Conservation (phyloP, 345 rosid species). For the Cardamine chenopodiifolia region DNA sequence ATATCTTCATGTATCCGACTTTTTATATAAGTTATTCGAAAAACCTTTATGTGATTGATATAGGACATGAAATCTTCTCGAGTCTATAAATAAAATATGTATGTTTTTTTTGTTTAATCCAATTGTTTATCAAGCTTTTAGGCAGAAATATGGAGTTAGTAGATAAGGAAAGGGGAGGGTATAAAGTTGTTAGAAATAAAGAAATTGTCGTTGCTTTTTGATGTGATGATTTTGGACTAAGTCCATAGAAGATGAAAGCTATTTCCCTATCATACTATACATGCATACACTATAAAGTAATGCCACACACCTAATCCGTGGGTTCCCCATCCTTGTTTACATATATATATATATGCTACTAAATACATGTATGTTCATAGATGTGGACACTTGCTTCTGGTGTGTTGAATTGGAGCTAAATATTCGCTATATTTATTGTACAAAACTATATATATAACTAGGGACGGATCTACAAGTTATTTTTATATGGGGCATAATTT, state of each 20-base stretch:
- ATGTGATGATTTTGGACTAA: conserved; percentile 45
- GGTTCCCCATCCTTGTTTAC: conserved; percentile 36
- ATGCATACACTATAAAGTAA: conserved; percentile 25
- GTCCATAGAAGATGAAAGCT: conserved; percentile 35
- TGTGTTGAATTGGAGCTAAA: conserved; percentile 2
- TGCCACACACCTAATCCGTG: conserved; percentile 43
- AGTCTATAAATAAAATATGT: neutral
- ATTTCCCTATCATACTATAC: conserved; percentile 34
- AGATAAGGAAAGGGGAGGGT: conserved; percentile 37
- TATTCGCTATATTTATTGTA: neutral
- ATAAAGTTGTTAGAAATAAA: conserved; percentile 35
- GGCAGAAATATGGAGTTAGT: conserved; percentile 28
- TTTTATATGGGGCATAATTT: no score
- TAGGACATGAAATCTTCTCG: conserved; percentile 16
- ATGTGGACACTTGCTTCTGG: conserved; percentile 20
- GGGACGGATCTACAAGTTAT: no score
- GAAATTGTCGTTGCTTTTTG: conserved; percentile 34
- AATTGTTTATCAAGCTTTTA: neutral
- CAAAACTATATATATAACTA: neutral
- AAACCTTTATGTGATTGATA: conserved; percentile 14
- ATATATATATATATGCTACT: conserved; percentile 7
- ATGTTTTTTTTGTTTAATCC: neutral
- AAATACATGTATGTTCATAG: conserved; percentile 4
- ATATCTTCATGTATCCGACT: conserved; percentile 11
- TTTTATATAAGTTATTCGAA: conserved; percentile 8